Evolutionary conservation across 768 basidiomycete genomes (phyloP).

Genomic region (Lactifluus hygrophoroides): DNA sequence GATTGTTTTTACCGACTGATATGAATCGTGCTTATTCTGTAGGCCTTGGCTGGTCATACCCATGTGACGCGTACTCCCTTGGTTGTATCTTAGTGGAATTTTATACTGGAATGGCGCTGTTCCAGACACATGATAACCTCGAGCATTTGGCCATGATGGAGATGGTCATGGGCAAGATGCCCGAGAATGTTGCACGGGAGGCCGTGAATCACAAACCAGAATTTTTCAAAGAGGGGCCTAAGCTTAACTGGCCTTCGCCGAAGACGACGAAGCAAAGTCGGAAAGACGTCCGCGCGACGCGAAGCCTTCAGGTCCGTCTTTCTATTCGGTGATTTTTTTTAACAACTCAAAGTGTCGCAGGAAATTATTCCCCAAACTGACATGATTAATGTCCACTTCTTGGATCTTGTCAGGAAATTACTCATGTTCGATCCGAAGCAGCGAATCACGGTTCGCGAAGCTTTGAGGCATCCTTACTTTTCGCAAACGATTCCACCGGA

Average conservation of each 20-base stretch:
- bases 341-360: slow-evolving; percentile 31
- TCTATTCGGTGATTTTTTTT: background rate
- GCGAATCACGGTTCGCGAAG: slow-evolving; percentile 82
- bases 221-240: slow-evolving; percentile 81
- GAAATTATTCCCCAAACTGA: slow-evolving; percentile 80
- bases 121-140: slow-evolving; percentile 98
- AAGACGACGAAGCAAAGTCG: slow-evolving; percentile 83
- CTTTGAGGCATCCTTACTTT: slow-evolving; percentile 85
- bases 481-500: slow-evolving; percentile 57
- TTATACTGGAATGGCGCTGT: slow-evolving; percentile 95
- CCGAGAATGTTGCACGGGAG: slow-evolving; percentile 69
- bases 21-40: slow-evolving; percentile 2
- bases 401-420: slow-evolving; percentile 80
- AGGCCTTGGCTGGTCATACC: slow-evolving; percentile 98
- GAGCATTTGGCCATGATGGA: slow-evolving; percentile 99
- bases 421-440: slow-evolving; percentile 85
- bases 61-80: slow-evolving; percentile 96
- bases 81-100: slow-evolving; percentile 99
- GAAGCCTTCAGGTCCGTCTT: slow-evolving; percentile 57
- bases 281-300: slow-evolving; percentile 87
- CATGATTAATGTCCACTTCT: slow-evolving; percentile 66
- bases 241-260: slow-evolving; percentile 88
- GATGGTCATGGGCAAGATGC: slow-evolving; percentile 98
- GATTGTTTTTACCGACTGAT: slow-evolving; percentile 1
- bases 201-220: slow-evolving; percentile 80